Base-by-base conservation (phyloP, 805 yeast genomes). In the Candida morakotiae region DNA sequence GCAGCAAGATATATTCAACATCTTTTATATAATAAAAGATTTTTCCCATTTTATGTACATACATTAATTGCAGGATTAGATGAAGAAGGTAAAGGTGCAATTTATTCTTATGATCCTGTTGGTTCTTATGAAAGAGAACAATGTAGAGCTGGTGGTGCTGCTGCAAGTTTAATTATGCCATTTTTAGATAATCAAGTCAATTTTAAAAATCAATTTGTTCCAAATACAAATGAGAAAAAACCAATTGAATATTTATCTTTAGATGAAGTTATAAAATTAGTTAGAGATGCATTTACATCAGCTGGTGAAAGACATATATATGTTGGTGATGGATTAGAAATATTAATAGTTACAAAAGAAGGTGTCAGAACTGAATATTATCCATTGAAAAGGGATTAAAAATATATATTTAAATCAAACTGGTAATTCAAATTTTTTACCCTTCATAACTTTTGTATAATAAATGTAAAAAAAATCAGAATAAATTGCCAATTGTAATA, bases 221-320 rank as follows among this genome's bases (percentile, higher is more conserved):
- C 97, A 16, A 81, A 70, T 4, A 69, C 85, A 9, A 75, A 67
- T 9, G 71, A 72, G 40, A 81, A 77, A 59, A 80, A 65, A 56
- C 75, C 73, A 28, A 56, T 80, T 43, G 71, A 78, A 56, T 86
- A 75, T 53, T 71, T 93, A 55, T 61, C 72, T 28, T 71, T 88
- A 48, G 96, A 87, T 2, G 95, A 89, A 66, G 97, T 88, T 17
- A 68, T 93, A 53, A 75, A 80, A 50, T 69, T 93, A 46, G 97
- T 93, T 26, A 82, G 80, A 60, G 98, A 93, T 64, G 95, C 98
- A 5, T 93, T 93, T 58, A 73, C 87, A 16, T 87, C 96, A 7
- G 98, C 96, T 15, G 91, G 98, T 14, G 98, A 93, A 67, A 84
- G 98, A 74, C 98, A 93, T 64, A 93, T 93, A 51, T 94, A 89